These are phyloP conservation scores for Astrothelium subdiscretum DNA, from an alignment of 495 filamentous ascomycete genomes.

Conservation along the genomic window DNA sequence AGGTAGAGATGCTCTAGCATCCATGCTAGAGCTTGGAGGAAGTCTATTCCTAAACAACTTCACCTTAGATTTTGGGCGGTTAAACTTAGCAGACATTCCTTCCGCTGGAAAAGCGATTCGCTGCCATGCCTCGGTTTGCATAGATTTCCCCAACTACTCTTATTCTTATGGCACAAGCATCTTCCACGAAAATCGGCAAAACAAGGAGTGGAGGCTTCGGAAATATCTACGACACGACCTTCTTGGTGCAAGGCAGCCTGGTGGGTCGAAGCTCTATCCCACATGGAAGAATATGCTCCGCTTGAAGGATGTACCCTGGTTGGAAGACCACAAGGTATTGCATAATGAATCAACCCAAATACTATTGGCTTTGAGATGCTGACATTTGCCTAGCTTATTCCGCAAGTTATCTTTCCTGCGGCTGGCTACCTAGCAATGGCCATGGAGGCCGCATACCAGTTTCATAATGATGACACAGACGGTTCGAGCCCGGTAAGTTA, in stretches of 20 bases:
- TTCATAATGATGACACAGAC: not conserved
- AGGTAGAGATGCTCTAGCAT: not conserved
- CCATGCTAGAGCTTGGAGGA: not conserved
- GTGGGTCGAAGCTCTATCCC: constrained; percentile 37
- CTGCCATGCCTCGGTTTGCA: not conserved
- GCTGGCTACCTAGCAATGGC: constrained; percentile 33
- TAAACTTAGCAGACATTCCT: not conserved
- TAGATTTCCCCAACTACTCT: not conserved
- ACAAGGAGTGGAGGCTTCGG: constrained; percentile 36
- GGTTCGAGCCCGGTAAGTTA: not conserved
- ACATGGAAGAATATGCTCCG: constrained; percentile 44
- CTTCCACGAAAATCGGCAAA: constrained; percentile 24
- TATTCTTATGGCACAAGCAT: not conserved
- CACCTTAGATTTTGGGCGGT: not conserved
- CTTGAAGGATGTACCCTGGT: constrained; percentile 42
- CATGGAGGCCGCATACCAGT: constrained; percentile 25
- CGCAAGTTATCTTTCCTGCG: constrained; percentile 28
- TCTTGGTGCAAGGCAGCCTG: constrained; percentile 38
- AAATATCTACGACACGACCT: constrained; percentile 39
- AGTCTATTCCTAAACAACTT: not conserved
- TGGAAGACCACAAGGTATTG: constrained; percentile 36
- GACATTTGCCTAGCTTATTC: not conserved
- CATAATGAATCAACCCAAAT: constrained; percentile 7
- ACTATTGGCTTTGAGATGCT: not conserved
- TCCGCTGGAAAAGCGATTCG: not conserved